A percentile compares a stretch with the other conserved stretches of the same genome.
Evolutionary conservation across 495 filamentous ascomycete species (phyloP).

Genomic region (Penicillium subrubescens): DNA sequence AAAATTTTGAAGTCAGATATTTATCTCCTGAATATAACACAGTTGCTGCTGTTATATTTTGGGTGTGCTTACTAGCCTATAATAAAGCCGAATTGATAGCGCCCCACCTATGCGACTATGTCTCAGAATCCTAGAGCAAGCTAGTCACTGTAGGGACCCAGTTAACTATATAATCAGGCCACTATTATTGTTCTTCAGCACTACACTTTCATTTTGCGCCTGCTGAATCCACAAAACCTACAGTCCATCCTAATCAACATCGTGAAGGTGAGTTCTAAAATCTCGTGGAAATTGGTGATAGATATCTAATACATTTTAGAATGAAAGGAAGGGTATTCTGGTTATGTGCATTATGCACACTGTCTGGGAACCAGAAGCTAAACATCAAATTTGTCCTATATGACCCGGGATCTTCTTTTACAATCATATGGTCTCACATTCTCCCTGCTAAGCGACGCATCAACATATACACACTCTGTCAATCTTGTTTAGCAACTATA

Average conservation of each 20-base stretch:
- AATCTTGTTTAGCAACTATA: neutral
- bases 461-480: constrained; percentile 1
- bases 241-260: neutral
- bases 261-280: neutral
- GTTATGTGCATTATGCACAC: neutral
- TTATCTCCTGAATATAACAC: neutral
- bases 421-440: neutral
- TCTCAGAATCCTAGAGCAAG: neutral
- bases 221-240: neutral
- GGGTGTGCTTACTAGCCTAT: neutral
- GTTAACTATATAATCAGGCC: neutral
- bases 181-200: neutral
- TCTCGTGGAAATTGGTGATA: neutral
- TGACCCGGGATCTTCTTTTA: constrained; percentile 1
- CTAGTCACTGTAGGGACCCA: neutral
- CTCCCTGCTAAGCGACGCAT: neutral
- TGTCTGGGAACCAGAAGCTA: neutral
- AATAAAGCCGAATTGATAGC: neutral
- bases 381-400: neutral
- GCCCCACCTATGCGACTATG: neutral
- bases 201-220: neutral
- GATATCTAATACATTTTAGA: neutral
- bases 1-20: neutral
- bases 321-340: neutral
- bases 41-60: neutral